Conservation (phyloP, 169 alveolate genomes). For the Cryptosporidium meleagridis region DNA sequence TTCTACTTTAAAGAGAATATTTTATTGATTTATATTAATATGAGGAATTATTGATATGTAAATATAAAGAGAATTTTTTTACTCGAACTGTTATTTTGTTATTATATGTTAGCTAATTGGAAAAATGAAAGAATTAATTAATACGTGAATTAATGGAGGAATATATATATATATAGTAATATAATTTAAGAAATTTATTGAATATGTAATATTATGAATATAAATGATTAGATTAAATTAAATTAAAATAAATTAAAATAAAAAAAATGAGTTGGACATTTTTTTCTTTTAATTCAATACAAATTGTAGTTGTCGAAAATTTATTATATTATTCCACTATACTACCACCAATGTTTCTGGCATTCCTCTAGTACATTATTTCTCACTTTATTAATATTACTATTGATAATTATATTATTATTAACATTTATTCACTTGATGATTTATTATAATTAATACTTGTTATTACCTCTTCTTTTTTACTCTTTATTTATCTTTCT, state of each 20-base stretch:
- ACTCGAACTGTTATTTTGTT: too few relatives aligned
- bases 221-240: neutral
- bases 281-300: neutral
- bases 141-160: neutral
- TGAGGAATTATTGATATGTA: neutral
- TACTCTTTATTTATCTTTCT: neutral
- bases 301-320: neutral
- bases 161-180: neutral
- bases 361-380: neutral
- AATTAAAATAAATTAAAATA: too few relatives aligned
- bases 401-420: neutral
- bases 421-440: neutral
- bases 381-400: conserved; percentile 1
- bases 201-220: neutral
- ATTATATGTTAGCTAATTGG: neutral
- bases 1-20: neutral
- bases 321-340: neutral
- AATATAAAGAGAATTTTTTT: neutral
- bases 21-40: neutral
- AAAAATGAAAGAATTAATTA: neutral
- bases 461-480: neutral
- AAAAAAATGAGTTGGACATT: neutral
- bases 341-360: conserved; percentile 14
- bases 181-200: conserved; percentile 21
- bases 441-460: neutral